Conservation (phyloP, 2,329 filamentous ascomycete species). For the Sphaerulina musiva region DNA sequence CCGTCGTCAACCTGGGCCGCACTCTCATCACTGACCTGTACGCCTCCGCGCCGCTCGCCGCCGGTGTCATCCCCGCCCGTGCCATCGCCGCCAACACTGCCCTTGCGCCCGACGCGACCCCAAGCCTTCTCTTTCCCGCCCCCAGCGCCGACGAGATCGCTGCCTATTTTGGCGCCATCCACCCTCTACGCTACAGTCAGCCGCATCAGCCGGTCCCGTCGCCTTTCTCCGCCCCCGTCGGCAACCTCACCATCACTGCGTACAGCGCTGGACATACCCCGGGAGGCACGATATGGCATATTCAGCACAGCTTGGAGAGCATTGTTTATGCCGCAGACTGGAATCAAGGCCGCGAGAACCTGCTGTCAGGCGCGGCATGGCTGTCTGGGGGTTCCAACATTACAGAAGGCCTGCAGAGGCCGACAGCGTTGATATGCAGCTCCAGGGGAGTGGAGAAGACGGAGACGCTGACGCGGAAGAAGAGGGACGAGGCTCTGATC, state of each 20-base stretch:
- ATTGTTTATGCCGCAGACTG: conserved; percentile 97
- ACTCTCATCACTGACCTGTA: conserved; percentile 90
- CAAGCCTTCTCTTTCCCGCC: conserved; percentile 57
- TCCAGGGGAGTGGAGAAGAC: conserved; percentile 69
- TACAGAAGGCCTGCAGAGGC: conserved; percentile 85
- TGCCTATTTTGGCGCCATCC: conserved; percentile 82
- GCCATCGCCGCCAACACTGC: conserved; percentile 45
- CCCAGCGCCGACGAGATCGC: conserved; percentile 85
- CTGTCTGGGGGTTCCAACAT: conserved; percentile 84
- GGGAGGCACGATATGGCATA: conserved; percentile 97
- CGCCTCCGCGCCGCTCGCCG: conserved; percentile 77
- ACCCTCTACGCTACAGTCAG: conserved; percentile 92
- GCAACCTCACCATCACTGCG: conserved; percentile 87
- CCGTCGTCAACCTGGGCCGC: conserved; percentile 86
- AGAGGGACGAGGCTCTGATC: conserved; percentile 77
- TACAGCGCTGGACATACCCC: conserved; percentile 95
- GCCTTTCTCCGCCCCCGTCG: conserved; percentile 79
- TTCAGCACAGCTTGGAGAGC: conserved; percentile 92
- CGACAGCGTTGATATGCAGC: conserved; percentile 89
- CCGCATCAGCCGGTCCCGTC: conserved; percentile 84
- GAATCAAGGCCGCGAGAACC: conserved; percentile 96
- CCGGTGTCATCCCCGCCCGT: conserved; percentile 69
- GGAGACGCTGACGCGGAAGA: conserved; percentile 59
- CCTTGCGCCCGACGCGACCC: conserved; percentile 38
- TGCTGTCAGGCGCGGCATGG: conserved; percentile 89